Conservation (phyloP, 805 yeast species). For the Pichia paraexigua region DNA sequence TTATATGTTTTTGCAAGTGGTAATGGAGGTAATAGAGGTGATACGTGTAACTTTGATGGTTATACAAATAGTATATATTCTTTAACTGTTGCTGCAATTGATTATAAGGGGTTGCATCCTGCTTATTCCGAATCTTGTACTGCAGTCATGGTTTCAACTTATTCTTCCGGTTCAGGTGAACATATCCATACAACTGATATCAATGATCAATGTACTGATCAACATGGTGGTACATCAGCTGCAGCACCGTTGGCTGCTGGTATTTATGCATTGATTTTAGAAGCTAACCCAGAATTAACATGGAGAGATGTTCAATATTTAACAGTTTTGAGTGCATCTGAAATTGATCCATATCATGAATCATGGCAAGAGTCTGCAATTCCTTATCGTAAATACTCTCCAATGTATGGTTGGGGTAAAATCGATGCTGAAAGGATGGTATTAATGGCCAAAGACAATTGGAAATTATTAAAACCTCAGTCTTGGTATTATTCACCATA, state of each 20-base stretch:
- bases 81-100: slow-evolving; percentile 91
- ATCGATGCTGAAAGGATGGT: slow-evolving; percentile 76
- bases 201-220: slow-evolving; percentile 54
- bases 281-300: slow-evolving; percentile 77
- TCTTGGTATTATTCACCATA: slow-evolving; percentile 60
- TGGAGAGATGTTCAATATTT: slow-evolving; percentile 96
- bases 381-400: slow-evolving; percentile 62
- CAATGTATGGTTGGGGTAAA: slow-evolving; percentile 86
- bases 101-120: slow-evolving; percentile 80
- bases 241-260: slow-evolving; percentile 99
- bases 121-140: slow-evolving; percentile 87
- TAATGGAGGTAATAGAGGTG: slow-evolving; percentile 77
- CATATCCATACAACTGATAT: slow-evolving; percentile 85
- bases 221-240: slow-evolving; percentile 96
- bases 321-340: slow-evolving; percentile 61
- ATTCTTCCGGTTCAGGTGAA: slow-evolving; percentile 85
- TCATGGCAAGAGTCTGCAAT: slow-evolving; percentile 68
- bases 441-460: slow-evolving; percentile 64
- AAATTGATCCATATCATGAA: slow-evolving; percentile 58
- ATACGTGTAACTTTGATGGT: slow-evolving; percentile 94
- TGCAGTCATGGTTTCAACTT: slow-evolving; percentile 90
- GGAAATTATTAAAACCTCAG: slow-evolving; percentile 77
- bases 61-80: slow-evolving; percentile 94
- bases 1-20: slow-evolving; percentile 94
- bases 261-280: slow-evolving; percentile 73